A percentile compares a stretch with the other conserved stretches of the same genome.
Conservation (phyloP, 345 rosid genomes). For the Euphorbia tirucalli region DNA sequence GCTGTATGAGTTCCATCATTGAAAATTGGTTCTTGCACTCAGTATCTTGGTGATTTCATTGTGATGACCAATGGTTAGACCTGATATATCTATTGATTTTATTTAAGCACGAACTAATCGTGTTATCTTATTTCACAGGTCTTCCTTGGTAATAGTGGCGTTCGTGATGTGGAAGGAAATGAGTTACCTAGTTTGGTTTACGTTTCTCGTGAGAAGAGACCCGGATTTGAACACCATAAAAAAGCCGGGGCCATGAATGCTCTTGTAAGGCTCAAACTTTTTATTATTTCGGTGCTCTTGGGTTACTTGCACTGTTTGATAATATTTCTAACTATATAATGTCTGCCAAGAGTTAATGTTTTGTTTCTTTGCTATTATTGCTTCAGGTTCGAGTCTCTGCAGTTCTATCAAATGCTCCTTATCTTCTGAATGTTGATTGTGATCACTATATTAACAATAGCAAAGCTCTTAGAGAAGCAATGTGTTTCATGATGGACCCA, state of each 20-base stretch:
- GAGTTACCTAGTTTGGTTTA: constrained; percentile 88
- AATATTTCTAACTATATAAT: background rate
- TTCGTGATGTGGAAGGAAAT: constrained; percentile 70
- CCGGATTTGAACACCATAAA: constrained; percentile 97
- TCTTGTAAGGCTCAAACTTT: constrained; percentile 44
- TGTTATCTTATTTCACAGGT: constrained; percentile 47
- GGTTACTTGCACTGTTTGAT: background rate
- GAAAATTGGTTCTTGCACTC: background rate
- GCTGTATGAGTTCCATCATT: background rate
- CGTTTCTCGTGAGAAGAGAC: constrained; percentile 99
- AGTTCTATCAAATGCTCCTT: constrained; percentile 92
- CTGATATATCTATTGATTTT: background rate
- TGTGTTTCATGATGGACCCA: constrained; percentile 99
- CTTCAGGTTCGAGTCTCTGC: constrained; percentile 85
- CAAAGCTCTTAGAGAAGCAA: constrained; percentile 93
- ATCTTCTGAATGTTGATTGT: constrained; percentile 84
- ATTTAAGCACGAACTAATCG: background rate
- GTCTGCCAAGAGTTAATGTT: constrained; percentile 1
- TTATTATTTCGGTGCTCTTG: background rate
- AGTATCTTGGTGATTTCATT: background rate
- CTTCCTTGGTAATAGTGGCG: constrained; percentile 83
- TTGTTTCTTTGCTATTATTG: constrained; percentile 2
- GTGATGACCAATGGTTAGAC: background rate
- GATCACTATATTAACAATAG: constrained; percentile 96
- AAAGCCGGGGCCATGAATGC: constrained; percentile 99